Evolutionary conservation across 495 filamentous ascomycete genomes (phyloP).

Genomic region (Lasiosphaeria hispida): DNA sequence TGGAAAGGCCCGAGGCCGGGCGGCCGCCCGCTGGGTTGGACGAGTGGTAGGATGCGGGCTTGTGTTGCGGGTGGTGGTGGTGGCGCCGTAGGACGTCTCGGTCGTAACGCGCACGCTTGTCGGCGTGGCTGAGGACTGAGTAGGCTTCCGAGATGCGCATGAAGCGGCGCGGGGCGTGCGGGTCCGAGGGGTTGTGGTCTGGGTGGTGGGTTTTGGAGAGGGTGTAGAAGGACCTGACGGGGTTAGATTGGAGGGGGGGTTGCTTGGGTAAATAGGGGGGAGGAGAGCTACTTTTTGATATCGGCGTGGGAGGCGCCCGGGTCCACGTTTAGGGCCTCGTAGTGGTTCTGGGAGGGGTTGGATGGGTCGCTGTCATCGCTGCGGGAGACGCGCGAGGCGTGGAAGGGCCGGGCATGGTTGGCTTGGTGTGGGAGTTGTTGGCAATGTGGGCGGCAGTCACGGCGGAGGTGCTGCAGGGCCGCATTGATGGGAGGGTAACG

Average conservation of each 20-base stretch:
- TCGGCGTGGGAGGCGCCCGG: slow-evolving; percentile 65
- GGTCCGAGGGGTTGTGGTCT: slow-evolving; percentile 79
- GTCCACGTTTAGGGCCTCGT: slow-evolving; percentile 76
- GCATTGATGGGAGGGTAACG: slow-evolving; percentile 31
- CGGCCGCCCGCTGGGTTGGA: slow-evolving; percentile 62
- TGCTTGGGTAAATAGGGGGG: slow-evolving; percentile 7
- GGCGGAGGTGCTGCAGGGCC: slow-evolving; percentile 19
- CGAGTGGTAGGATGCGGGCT: slow-evolving; percentile 47
- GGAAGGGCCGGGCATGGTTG: slow-evolving; percentile 33
- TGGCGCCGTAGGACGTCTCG: slow-evolving; percentile 52
- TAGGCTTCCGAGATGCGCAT: slow-evolving; percentile 85
- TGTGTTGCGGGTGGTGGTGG: slow-evolving; percentile 20
- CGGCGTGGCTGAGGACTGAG: slow-evolving; percentile 64
- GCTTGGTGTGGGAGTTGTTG: slow-evolving; percentile 2
- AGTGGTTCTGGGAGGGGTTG: slow-evolving; percentile 56
- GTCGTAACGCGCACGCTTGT: slow-evolving; percentile 78
- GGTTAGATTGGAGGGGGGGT: not conserved
- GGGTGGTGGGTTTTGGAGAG: slow-evolving; percentile 94
- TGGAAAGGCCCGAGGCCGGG: slow-evolving; percentile 74
- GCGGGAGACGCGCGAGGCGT: slow-evolving; percentile 35
- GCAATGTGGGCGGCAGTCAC: not conserved
- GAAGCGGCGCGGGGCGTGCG: slow-evolving; percentile 72
- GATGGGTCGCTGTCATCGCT: slow-evolving; percentile 29
- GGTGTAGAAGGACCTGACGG: slow-evolving; percentile 72
- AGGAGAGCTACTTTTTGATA: slow-evolving; percentile 73